phyloP scores from a whole-genome alignment of 768 basidiomycete species.

The Lanmaoa rubissima region DNA sequence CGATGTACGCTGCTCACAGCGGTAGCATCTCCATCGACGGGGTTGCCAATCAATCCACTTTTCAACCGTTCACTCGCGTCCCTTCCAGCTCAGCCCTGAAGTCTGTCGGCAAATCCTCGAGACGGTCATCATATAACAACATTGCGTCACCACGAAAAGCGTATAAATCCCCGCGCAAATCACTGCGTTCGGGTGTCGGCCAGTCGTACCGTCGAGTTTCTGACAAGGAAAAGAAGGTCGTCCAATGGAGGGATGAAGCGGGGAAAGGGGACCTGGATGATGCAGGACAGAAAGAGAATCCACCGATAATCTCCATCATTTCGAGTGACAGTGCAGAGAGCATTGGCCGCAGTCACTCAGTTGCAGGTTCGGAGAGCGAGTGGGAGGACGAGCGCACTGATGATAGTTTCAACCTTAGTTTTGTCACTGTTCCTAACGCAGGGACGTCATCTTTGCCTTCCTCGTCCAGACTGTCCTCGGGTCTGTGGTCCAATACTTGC shows the following conservation, averaged over 20 bases:
- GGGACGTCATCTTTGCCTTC: constrained; percentile 36
- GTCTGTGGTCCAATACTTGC: constrained; percentile 13
- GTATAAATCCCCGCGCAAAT: constrained; percentile 66
- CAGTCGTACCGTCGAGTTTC: constrained; percentile 64
- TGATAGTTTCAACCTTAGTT: constrained; percentile 63
- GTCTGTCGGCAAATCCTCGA: constrained; percentile 39
- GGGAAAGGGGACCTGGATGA: constrained; percentile 83
- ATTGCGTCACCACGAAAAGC: constrained; percentile 48
- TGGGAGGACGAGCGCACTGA: constrained; percentile 91
- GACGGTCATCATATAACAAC: constrained; percentile 42
- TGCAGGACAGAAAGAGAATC: constrained; percentile 35
- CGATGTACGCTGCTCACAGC: constrained; percentile 48
- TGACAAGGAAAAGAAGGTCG: constrained; percentile 70
- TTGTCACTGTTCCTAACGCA: constrained; percentile 33
- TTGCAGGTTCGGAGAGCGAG: constrained; percentile 75
- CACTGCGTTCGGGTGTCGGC: constrained; percentile 61
- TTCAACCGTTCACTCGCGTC: constrained; percentile 43
- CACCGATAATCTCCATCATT: constrained; percentile 27
- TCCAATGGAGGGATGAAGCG: constrained; percentile 86
- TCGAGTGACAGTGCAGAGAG: constrained; percentile 38
- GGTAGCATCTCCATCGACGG: constrained; percentile 40
- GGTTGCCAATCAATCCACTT: constrained; percentile 50
- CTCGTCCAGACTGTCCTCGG: constrained; percentile 28
- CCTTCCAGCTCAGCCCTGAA: constrained; percentile 49
- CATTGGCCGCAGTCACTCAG: constrained; percentile 37